phyloP scores from a whole-genome alignment of 2,329 filamentous ascomycete species.

The Acrocalymma vagum region DNA sequence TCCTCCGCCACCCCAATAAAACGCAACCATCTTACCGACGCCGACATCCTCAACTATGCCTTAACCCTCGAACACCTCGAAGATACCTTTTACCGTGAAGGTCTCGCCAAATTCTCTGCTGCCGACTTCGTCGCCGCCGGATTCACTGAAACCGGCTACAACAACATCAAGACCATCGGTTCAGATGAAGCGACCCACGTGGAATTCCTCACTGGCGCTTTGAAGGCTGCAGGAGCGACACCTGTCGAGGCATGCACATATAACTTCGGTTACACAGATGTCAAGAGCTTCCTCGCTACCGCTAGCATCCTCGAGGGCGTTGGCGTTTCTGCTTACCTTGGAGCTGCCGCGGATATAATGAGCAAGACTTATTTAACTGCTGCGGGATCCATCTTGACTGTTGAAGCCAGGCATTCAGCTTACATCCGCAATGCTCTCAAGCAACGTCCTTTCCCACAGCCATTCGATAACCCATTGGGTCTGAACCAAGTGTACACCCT shows the following conservation, averaged over 20 bases:
- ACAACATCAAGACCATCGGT: slow-evolving; percentile 64
- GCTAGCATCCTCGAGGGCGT: slow-evolving; percentile 65
- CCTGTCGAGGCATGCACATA: slow-evolving; percentile 66
- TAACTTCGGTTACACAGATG: slow-evolving; percentile 60
- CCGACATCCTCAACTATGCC: slow-evolving; percentile 53
- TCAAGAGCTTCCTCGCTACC: slow-evolving; percentile 60
- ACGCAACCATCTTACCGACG: slow-evolving; percentile 31
- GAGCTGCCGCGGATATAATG: slow-evolving; percentile 66
- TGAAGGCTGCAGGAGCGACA: slow-evolving; percentile 55
- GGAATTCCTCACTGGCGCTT: slow-evolving; percentile 59
- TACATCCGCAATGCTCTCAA: slow-evolving; percentile 64
- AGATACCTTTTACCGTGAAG: slow-evolving; percentile 69
- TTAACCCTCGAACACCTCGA: slow-evolving; percentile 61
- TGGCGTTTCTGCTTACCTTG: slow-evolving; percentile 68
- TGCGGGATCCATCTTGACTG: slow-evolving; percentile 69
- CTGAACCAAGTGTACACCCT: slow-evolving; percentile 70
- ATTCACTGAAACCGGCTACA: slow-evolving; percentile 60
- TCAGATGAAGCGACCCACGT: slow-evolving; percentile 68
- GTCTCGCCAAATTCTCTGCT: slow-evolving; percentile 63
- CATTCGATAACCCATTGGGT: slow-evolving; percentile 68
- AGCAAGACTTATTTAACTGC: slow-evolving; percentile 67
- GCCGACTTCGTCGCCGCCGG: slow-evolving; percentile 33
- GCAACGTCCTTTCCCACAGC: slow-evolving; percentile 63
- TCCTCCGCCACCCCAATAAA: slow-evolving; percentile 32
- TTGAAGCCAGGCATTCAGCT: slow-evolving; percentile 71